phyloP scores from a whole-genome alignment of 2,329 filamentous ascomycete species.

The Pyrenochaeta sp. region DNA sequence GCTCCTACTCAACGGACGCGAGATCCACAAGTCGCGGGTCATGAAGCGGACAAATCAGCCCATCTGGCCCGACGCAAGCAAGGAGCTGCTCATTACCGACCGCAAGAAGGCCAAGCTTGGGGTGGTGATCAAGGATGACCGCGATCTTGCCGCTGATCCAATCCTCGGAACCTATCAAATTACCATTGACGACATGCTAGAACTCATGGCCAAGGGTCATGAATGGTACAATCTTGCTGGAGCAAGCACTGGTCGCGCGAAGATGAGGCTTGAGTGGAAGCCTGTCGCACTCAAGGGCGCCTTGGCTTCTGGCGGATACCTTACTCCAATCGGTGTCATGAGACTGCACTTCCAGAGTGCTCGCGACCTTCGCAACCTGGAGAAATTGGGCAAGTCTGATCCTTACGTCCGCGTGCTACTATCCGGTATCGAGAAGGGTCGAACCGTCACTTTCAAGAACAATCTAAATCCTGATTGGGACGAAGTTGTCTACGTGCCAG shows the following conservation, averaged over 20 bases:
- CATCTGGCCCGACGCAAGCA: slow-evolving; percentile 91
- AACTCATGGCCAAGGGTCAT: slow-evolving; percentile 88
- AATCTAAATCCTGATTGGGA: slow-evolving; percentile 96
- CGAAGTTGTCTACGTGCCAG: slow-evolving; percentile 91
- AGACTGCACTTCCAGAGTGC: slow-evolving; percentile 90
- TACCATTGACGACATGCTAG: slow-evolving; percentile 91
- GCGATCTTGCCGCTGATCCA: slow-evolving; percentile 83
- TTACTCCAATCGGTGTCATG: slow-evolving; percentile 94
- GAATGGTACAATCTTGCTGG: slow-evolving; percentile 94
- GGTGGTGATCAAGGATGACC: slow-evolving; percentile 93
- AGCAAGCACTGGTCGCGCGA: slow-evolving; percentile 82
- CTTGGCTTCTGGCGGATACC: slow-evolving; percentile 82
- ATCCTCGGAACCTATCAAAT: slow-evolving; percentile 93
- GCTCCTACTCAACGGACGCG: slow-evolving; percentile 89
- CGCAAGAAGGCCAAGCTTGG: slow-evolving; percentile 89
- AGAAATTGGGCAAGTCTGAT: slow-evolving; percentile 96
- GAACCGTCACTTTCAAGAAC: slow-evolving; percentile 95
- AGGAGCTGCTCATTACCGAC: slow-evolving; percentile 95
- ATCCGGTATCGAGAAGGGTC: slow-evolving; percentile 87
- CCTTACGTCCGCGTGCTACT: slow-evolving; percentile 89
- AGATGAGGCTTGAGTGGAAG: slow-evolving; percentile 94
- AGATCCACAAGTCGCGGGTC: slow-evolving; percentile 87
- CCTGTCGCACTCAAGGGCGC: slow-evolving; percentile 87
- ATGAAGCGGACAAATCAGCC: slow-evolving; percentile 98
- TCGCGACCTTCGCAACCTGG: slow-evolving; percentile 84